Evolutionary conservation across 139 green algal species (phyloP).

Genomic region (Chlamydomonas sp.): DNA sequence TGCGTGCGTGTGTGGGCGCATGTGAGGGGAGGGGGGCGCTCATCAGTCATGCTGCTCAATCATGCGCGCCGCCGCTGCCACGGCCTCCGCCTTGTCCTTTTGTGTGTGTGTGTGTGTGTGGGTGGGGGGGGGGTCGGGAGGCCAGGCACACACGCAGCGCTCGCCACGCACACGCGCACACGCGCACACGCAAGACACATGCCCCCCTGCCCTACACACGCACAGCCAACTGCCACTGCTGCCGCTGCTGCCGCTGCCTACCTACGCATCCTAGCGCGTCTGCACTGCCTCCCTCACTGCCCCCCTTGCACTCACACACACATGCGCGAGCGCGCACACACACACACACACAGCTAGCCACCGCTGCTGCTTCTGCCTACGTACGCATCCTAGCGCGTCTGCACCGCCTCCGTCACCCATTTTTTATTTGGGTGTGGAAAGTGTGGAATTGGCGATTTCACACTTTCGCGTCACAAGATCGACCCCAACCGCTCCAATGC

Average conservation of each 20-base stretch:
- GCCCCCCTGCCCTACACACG: neutral
- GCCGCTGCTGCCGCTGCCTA: neutral
- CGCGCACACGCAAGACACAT: neutral
- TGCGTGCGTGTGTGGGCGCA: neutral
- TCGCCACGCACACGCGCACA: neutral
- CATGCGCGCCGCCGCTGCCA: neutral
- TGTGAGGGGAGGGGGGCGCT: neutral
- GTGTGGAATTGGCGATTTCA: too few species aligned
- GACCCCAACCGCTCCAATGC: too few species aligned
- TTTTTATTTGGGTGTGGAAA: too few species aligned
- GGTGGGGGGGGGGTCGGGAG: neutral
- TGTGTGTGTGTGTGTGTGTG: slow-evolving; percentile 6
- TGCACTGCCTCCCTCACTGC: neutral
- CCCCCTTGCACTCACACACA: too few species aligned
- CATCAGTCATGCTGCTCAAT: neutral
- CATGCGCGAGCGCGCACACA: too few species aligned
- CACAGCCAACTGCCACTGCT: too few species aligned
- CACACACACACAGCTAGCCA: too few species aligned
- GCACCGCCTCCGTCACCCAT: neutral
- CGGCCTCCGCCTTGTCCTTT: too few species aligned
- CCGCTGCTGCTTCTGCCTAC: neutral
- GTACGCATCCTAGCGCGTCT: neutral
- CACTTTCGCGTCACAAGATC: too few species aligned
- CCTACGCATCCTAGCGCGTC: neutral
- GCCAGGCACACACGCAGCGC: neutral